A percentile compares a stretch with the other conserved stretches of the same genome.
Evolutionary conservation across 208 protist species (phyloP).

Genomic region (Leishmania mexicana): DNA sequence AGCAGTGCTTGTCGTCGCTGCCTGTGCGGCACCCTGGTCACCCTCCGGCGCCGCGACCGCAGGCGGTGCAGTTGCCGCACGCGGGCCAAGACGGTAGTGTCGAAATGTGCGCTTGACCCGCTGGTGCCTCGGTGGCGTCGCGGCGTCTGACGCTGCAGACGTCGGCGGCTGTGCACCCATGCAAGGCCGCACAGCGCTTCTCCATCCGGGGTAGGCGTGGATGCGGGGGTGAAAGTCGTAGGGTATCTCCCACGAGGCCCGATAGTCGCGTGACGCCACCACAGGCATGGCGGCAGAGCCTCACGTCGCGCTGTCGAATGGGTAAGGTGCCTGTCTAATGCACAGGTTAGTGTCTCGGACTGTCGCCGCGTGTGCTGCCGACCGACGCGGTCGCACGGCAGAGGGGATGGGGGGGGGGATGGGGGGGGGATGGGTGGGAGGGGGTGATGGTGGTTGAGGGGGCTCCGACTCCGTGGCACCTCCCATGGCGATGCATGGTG

Average conservation of each 20-base stretch:
- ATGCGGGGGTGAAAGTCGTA: slow-evolving; percentile 61
- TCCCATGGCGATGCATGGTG: not conserved
- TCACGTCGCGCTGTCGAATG: not conserved
- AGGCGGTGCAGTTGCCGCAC: not conserved
- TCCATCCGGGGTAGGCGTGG: slow-evolving; percentile 28
- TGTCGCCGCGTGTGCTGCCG: no score
- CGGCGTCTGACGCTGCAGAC: not conserved
- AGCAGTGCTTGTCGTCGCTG: not conserved
- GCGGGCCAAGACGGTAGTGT: not conserved
- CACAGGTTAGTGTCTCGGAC: not conserved
- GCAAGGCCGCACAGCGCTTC: slow-evolving; percentile 27
- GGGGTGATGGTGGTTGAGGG: not conserved
- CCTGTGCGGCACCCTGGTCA: not conserved
- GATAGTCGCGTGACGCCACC: slow-evolving; percentile 14
- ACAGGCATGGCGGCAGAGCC: not conserved
- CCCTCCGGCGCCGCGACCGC: not conserved
- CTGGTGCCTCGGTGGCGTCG: not conserved
- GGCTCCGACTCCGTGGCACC: not conserved
- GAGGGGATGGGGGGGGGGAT: not conserved
- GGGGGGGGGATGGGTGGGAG: not conserved
- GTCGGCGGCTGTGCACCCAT: slow-evolving; percentile 7
- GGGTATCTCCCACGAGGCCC: slow-evolving; percentile 50
- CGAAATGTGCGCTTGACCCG: not conserved
- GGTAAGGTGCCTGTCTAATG: not conserved
- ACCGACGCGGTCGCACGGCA: not conserved